Percentiles rank a stretch among this genome's conserved stretches.
phyloP scores from a whole-genome alignment of 73 alveolate genomes.

The Blepharisma japonicum region DNA sequence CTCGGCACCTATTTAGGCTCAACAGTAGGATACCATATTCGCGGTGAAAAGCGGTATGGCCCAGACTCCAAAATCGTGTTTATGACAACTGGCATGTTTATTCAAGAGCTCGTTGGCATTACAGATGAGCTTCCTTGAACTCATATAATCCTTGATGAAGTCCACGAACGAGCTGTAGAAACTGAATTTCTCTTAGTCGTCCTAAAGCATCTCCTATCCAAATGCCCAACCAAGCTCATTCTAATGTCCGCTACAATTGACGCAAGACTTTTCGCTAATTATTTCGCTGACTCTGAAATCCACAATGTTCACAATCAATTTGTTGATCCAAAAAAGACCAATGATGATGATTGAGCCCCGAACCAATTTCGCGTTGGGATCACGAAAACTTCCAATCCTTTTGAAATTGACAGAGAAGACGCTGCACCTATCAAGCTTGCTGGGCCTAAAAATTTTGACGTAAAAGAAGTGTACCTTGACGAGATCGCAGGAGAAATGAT shows the following conservation, averaged over 20 bases:
- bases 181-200: slow-evolving; percentile 84
- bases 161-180: slow-evolving; percentile 92
- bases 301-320: not conserved
- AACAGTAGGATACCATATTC: slow-evolving; percentile 66
- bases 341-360: not conserved
- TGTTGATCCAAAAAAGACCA: not conserved
- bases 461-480: slow-evolving; percentile 30
- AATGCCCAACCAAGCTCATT: slow-evolving; percentile 63
- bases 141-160: slow-evolving; percentile 90
- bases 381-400: not conserved
- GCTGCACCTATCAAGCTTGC: slow-evolving; percentile 25
- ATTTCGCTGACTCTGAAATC: slow-evolving; percentile 54
- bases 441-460: slow-evolving; percentile 33
- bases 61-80: slow-evolving; percentile 57
- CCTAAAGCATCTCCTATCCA: slow-evolving; percentile 64
- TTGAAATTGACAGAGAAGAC: slow-evolving; percentile 18
- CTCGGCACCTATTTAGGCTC: slow-evolving; percentile 48
- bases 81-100: slow-evolving; percentile 91
- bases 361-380: not conserved
- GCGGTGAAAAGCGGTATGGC: slow-evolving; percentile 48
- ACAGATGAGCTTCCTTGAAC: slow-evolving; percentile 44
- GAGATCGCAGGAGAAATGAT: slow-evolving; percentile 2
- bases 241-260: slow-evolving; percentile 91
- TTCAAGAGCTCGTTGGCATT: slow-evolving; percentile 78
- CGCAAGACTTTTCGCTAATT: slow-evolving; percentile 69